Evolutionary conservation across 805 yeast species (phyloP), one percentile per base, ranked within the genome.

Genomic region (Candida loeiensis): DNA sequence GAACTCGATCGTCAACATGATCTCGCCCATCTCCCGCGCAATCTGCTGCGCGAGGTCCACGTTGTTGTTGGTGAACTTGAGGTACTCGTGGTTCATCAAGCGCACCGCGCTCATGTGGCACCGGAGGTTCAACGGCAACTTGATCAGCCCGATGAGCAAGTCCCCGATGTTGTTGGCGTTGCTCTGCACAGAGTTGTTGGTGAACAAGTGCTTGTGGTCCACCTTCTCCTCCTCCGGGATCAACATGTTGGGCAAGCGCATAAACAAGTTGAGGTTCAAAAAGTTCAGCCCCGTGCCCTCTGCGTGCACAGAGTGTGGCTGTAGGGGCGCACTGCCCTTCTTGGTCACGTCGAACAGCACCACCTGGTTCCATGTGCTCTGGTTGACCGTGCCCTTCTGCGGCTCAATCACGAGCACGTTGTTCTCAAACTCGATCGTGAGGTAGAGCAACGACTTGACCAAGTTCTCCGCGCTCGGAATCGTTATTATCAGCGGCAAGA

Each of bases 381-480:
- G 69, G 31, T 77, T 76, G 45, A 88, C 79, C 0, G 95, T 78
- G 28, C 96, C 96, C 39, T 85, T 78, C 20, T 81, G 78, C 2
- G 98, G 93, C 50, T 89, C 95, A 37, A 91, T 80, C 12, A 89
- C 76, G 47, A 93, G 83, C 49, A 90, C 93, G 37, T 91, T 88
- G 63, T 93, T 93, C 64, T 93, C 99, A 58, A 89, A 91, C 63
- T 93, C 99, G 33, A 93, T 73, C 2, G 95, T 88, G 54, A 90
- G 75, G 61, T 86, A 87, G 27, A 93, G 74, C 44, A 95, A 73
- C 13, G 93, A 77, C 49, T 79, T 79, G 46, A 77, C 73, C 25
- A 74, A 64, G 37, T 71, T 70, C 33, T 65, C 68, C 13, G 49
- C 80, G 21, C 75, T 74, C 12, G 85, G 81, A 32, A 77, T 65